A percentile compares a stretch with the other conserved stretches of the same genome.
Conservation (phyloP, 2,329 filamentous ascomycete species). For the Apiospora aurea region DNA sequence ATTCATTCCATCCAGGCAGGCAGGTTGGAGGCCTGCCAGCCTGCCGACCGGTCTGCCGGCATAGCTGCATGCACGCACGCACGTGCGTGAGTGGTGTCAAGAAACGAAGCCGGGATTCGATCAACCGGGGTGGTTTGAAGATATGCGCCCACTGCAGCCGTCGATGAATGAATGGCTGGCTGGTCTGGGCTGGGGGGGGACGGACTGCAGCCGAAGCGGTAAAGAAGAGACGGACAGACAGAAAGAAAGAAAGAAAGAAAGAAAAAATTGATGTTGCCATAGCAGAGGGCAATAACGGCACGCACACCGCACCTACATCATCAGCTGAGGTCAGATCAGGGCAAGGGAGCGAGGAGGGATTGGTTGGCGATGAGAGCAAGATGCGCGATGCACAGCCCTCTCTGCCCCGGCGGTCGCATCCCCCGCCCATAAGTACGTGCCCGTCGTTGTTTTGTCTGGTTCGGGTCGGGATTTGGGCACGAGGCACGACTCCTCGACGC, state of each 20-base stretch:
- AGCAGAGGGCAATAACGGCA: background rate
- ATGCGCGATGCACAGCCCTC: slow-evolving; percentile 11
- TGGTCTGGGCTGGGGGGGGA: background rate
- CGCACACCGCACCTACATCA: slow-evolving; percentile 3
- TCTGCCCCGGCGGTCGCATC: background rate
- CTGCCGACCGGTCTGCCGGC: background rate
- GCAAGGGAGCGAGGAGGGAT: background rate
- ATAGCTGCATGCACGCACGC: background rate
- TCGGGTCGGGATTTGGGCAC: background rate
- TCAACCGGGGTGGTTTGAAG: background rate
- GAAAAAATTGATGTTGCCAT: background rate
- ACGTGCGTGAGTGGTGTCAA: background rate
- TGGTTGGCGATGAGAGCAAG: slow-evolving; percentile 10
- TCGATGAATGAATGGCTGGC: background rate
- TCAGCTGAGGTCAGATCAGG: slow-evolving; percentile 19
- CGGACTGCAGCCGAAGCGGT: slow-evolving; percentile 7
- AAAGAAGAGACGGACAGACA: background rate
- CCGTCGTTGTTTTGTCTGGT: background rate
- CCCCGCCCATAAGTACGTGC: background rate
- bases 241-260: background rate
- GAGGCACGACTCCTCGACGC: background rate
- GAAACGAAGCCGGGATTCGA: background rate
- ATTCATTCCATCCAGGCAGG: background rate
- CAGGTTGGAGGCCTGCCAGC: background rate
- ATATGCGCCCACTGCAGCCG: background rate